Base-by-base conservation (phyloP, 495 filamentous ascomycete species). In the Penicillium verhagenii region DNA sequence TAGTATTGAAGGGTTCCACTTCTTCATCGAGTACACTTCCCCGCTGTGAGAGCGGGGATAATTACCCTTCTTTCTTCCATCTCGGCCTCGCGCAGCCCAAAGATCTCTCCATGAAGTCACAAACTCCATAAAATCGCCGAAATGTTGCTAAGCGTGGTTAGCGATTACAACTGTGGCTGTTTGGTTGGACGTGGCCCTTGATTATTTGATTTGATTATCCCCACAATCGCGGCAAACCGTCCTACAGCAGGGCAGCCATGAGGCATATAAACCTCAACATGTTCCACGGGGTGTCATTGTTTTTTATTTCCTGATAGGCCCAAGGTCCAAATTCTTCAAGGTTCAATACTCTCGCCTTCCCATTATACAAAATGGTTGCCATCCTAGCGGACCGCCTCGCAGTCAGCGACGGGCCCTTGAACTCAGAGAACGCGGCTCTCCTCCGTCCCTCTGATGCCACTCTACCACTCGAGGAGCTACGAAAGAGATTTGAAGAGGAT, bases 361-460 rank as follows among this genome's bases (percentile, higher is more conserved):
- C n/a, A n/a, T n/a, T n/a, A n/a, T n/a, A 37, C 48, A 43, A 53
- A 20, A 74, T 74, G 71, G 59, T 66, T 42, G 69, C 59, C 13
- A 45, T 74, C 45, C 56, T 66, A 26, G 53, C 57, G 53, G 53
- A 70, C 37, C 54, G 64, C 42, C 61, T 75, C 13, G 65, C 69
- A 50, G 82, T 81, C 55, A 81, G 72, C 54, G 82, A 85, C 53
- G 82, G 82, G 1, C 71, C 72, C 26, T 66, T 85, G n/a, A 68
- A 57, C 20, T 66, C 72, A n/a, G 71, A 74, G 26, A 74, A 78
- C 54, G 69, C 80, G 19, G 67, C 71, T 6, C 56, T 67, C 14
- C 72, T 85, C 6, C 66, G 67, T 23, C 73, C 72, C 26, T 76
- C 73, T n/a, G 64, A 70, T 24, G 67, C 71, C 31, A 56, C 45